Percentiles rank a stretch among this genome's conserved stretches.
phyloP scores from a whole-genome alignment of 1,284 basidiomycete species.

The Moniliella sp. region DNA sequence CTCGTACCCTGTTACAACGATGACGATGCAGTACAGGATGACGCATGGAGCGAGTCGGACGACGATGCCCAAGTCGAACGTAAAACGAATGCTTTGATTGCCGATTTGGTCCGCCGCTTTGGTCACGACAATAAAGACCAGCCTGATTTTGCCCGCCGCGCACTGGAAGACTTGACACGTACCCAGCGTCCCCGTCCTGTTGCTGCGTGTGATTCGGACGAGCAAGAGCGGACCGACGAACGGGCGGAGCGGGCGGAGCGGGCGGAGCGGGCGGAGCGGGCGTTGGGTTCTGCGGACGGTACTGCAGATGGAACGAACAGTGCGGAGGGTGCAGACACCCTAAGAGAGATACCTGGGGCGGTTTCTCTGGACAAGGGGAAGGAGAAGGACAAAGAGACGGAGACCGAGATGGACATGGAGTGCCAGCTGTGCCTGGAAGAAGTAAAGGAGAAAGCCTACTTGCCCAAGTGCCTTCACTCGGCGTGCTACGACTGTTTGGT shows the following conservation, averaged over 20 bases:
- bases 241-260: conserved; percentile 5
- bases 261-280: no score
- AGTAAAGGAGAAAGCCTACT: conserved; percentile 14
- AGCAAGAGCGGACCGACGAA: neutral
- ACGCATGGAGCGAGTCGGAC: conserved; percentile 4
- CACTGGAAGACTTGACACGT: no score
- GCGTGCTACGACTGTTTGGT: conserved; percentile 60
- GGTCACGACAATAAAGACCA: no score
- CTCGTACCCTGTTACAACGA: conserved; percentile 21
- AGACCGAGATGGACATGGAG: no score
- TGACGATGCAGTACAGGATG: no score
- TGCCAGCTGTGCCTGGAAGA: conserved; percentile 34
- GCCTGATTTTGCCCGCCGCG: no score
- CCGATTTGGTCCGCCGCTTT: no score
- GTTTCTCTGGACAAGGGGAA: conserved; percentile 6
- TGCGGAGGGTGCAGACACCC: no score
- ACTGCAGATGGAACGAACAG: no score
- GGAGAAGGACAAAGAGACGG: neutral
- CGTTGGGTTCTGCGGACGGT: no score
- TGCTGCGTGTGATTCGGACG: neutral
- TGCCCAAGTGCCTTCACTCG: conserved; percentile 33
- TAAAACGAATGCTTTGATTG: conserved; percentile 4
- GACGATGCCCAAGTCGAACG: conserved; percentile 1
- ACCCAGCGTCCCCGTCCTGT: no score
- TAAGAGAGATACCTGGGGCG: conserved; percentile 6